These are phyloP conservation scores for Priceomyces castillae DNA, from an alignment of 805 yeast species.

Conservation along the genomic window DNA sequence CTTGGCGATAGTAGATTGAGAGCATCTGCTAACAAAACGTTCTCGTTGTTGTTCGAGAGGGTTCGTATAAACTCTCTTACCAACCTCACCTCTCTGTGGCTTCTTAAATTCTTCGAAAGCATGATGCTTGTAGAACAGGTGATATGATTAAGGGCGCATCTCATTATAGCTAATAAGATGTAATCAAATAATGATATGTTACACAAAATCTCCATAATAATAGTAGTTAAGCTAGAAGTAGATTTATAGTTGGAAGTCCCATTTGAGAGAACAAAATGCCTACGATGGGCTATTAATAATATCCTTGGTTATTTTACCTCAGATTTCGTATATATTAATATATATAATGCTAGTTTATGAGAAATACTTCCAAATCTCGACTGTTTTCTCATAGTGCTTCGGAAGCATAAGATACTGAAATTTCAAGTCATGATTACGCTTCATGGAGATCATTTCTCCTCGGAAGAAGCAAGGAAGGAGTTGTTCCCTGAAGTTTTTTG, in stretches of 20 bases:
- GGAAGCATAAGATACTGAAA: constrained; percentile 38
- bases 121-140: background rate
- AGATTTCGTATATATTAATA: no score
- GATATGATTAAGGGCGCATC: background rate
- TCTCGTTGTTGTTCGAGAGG: constrained; percentile 11
- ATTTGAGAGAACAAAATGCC: no score
- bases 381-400: constrained; percentile 23
- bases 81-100: background rate
- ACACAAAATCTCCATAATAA: background rate
- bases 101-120: background rate
- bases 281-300: no score
- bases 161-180: background rate
- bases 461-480: constrained; percentile 21
- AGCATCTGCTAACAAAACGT: constrained; percentile 33
- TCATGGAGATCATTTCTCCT: constrained; percentile 27
- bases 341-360: background rate
- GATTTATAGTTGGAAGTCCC: no score
- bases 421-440: constrained; percentile 24
- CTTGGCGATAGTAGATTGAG: constrained; percentile 32
- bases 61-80: constrained; percentile 1
- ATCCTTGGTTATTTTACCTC: no score
- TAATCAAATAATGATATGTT: background rate
- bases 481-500: constrained; percentile 26
- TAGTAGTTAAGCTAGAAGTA: no score
- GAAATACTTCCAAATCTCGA: constrained; percentile 23